phyloP scores from a whole-genome alignment of 2,329 filamentous ascomycete genomes.

The Clonostachys rhizophaga region DNA sequence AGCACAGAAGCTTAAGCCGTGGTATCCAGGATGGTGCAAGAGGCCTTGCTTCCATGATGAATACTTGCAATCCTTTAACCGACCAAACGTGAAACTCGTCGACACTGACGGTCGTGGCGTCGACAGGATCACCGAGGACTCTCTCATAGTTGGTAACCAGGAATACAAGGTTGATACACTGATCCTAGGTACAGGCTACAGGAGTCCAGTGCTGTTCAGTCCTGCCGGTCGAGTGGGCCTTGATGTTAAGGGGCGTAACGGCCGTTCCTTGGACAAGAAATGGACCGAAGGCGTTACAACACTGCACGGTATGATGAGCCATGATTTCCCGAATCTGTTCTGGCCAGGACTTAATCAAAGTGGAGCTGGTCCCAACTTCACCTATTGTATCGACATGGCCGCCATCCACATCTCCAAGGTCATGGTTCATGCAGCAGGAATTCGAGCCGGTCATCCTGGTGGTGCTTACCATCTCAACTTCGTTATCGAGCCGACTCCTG shows the following conservation, averaged over 20 bases:
- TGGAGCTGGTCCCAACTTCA: no score
- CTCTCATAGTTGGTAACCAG: slow-evolving; percentile 38
- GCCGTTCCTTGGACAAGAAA: slow-evolving; percentile 36
- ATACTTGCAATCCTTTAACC: slow-evolving; percentile 56
- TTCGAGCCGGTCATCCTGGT: no score
- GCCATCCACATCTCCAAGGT: slow-evolving; percentile 37
- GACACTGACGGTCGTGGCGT: slow-evolving; percentile 34
- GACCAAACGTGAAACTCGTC: slow-evolving; percentile 51
- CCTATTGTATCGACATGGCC: slow-evolving; percentile 12
- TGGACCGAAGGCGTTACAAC: slow-evolving; percentile 39
- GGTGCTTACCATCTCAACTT: no score
- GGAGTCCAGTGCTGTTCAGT: slow-evolving; percentile 12
- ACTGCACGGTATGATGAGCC: slow-evolving; percentile 43
- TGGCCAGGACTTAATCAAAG: slow-evolving; percentile 34
- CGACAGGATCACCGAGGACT: slow-evolving; percentile 33
- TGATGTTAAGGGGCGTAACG: slow-evolving; percentile 34
- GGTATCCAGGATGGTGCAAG: slow-evolving; percentile 61
- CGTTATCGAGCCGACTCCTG: slow-evolving; percentile 8
- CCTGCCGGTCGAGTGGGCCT: slow-evolving; percentile 8
- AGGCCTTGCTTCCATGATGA: slow-evolving; percentile 57
- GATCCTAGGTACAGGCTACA: slow-evolving; percentile 29
- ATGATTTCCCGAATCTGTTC: slow-evolving; percentile 52
- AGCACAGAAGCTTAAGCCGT: slow-evolving; percentile 49
- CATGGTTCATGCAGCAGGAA: slow-evolving; percentile 27
- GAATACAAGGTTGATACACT: slow-evolving; percentile 40